Base-by-base conservation (phyloP, 371 early-diverging fungal genomes). In the Dinochytrium kinnereticum region DNA sequence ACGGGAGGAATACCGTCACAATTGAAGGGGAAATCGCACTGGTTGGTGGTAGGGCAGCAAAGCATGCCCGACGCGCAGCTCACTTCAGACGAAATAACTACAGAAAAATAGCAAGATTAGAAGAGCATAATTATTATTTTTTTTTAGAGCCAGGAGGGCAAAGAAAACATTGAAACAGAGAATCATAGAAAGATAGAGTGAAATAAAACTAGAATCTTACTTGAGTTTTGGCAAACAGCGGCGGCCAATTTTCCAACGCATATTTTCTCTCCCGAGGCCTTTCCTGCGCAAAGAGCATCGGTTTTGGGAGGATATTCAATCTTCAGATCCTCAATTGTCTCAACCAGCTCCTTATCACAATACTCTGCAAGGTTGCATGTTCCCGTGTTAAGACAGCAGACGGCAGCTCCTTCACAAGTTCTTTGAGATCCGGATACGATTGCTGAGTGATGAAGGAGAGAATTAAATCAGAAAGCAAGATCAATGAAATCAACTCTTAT, bases 61-160 rank as follows among this genome's bases (percentile, higher is more conserved):
- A 64, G 30, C 28, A 37, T 31, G 36, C 64, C 64, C 3, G 44
- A n/a, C 10, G 33, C 64, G 64, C 64, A 64, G 64, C 33, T 64
- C 33, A 37, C 64, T 10, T 55, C 57, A 17, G 57, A 55, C 17
- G 17, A 10, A 26, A 55, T 55, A 30, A 26, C 57, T 55, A 26
- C 7, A 55, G 26, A 55, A 55, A 10, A 55, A n/a, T n/a, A n/a
- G 44, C 7, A 19, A 13, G 44, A 44, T 44, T n/a, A n/a, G n/a
- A n/a, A n/a, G n/a, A n/a, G n/a, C n/a, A n/a, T n/a, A n/a, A n/a
- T n/a, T n/a, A n/a, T n/a, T n/a, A n/a, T n/a, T n/a, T n/a, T n/a
- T n/a, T n/a, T n/a, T n/a, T n/a, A n/a, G n/a, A n/a, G n/a, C n/a
- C n/a, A n/a, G n/a, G n/a, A n/a, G 19, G 13, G 44, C 7, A 44